These are phyloP conservation scores for Avena atlantica DNA, from an alignment of 176 grass and related monocot genomes.

Conservation along the genomic window DNA sequence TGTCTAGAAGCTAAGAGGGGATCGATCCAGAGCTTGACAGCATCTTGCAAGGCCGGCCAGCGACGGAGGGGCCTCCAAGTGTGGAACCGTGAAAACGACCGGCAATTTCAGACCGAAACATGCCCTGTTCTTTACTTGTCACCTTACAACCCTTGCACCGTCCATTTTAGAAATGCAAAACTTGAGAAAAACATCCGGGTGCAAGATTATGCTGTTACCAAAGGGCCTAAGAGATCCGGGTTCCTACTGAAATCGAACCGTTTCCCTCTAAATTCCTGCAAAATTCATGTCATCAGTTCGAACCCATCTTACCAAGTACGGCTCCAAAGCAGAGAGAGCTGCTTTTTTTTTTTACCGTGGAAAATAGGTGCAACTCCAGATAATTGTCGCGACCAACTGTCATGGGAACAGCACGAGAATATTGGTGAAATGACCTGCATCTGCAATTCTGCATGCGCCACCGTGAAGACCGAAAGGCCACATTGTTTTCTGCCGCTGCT, in stretches of 20 bases:
- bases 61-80: constrained; percentile 1
- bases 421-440: constrained; percentile 13
- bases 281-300: not conserved
- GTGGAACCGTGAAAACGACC: constrained; percentile 48
- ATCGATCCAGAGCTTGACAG: not conserved
- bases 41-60: constrained; percentile 31
- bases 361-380: not conserved
- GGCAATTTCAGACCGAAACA: constrained; percentile 5
- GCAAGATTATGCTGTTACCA: not conserved
- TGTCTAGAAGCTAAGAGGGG: constrained; percentile 34
- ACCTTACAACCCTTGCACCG: not conserved
- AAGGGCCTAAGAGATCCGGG: not conserved
- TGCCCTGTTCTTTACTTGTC: constrained; percentile 25
- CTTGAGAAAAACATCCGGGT: too few relatives aligned
- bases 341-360: not conserved
- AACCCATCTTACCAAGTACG: not conserved
- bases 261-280: not conserved
- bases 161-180: not conserved
- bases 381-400: constrained; percentile 32
- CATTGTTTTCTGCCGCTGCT: not conserved
- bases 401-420: constrained; percentile 17
- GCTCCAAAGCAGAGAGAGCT: not conserved
- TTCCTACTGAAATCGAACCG: not conserved
- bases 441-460: not conserved
- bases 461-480: constrained; percentile 34